phyloP scores from a whole-genome alignment of 106 monocot genomes.

The Dioscorea zingiberensis region DNA sequence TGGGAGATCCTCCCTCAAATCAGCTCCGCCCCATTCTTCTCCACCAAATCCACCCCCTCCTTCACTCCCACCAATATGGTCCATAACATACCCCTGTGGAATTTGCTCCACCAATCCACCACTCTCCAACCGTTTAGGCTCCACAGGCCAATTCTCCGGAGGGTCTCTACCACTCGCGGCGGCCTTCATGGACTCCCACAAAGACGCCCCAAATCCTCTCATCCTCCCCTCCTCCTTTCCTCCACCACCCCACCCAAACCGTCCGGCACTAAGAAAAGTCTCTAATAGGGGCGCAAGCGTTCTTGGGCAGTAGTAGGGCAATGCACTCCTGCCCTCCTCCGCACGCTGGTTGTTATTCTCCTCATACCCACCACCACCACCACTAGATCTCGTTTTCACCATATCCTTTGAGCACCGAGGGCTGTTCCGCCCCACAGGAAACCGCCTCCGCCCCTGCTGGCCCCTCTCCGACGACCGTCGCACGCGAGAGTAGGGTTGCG shows the following conservation, averaged over 20 bases:
- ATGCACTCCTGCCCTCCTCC: slow-evolving; percentile 72
- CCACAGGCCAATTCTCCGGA: slow-evolving; percentile 64
- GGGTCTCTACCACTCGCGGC: slow-evolving; percentile 48
- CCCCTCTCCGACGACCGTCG: slow-evolving; percentile 8
- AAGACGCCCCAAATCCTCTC: slow-evolving; percentile 17
- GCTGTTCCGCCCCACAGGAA: slow-evolving; percentile 78
- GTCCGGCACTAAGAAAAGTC: slow-evolving; percentile 85
- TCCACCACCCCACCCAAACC: slow-evolving; percentile 20
- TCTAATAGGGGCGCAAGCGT: slow-evolving; percentile 75
- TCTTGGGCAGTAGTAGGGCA: slow-evolving; percentile 73
- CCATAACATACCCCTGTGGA: slow-evolving; percentile 57
- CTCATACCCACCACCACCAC: slow-evolving; percentile 55
- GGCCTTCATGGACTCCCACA: slow-evolving; percentile 50
- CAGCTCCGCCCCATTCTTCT: slow-evolving; percentile 82
- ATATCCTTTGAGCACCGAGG: slow-evolving; percentile 76
- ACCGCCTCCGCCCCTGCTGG: slow-evolving; percentile 49
- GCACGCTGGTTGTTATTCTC: slow-evolving; percentile 76
- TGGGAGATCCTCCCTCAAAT: slow-evolving; percentile 92
- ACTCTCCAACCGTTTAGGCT: slow-evolving; percentile 53
- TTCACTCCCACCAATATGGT: slow-evolving; percentile 27
- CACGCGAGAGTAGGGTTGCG: too few species aligned
- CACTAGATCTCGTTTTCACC: slow-evolving; percentile 58
- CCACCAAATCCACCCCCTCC: slow-evolving; percentile 16
- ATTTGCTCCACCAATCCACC: neutral
- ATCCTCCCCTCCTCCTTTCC: neutral